Base-by-base conservation (phyloP, 1,284 basidiomycete species). In the Chalciporus sp. region DNA sequence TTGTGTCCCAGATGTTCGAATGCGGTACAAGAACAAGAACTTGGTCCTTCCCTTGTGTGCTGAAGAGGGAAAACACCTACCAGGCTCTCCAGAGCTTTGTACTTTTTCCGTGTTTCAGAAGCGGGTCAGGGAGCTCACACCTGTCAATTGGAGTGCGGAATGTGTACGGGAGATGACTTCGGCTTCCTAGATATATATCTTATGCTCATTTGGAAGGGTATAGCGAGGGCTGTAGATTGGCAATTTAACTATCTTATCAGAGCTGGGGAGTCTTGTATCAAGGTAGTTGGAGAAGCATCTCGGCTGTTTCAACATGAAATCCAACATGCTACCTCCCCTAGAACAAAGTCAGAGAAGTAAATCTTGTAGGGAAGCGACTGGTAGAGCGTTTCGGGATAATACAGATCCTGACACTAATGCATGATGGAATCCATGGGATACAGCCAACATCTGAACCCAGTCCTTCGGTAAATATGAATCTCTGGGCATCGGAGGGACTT, bases 71-170 rank as follows among this genome's bases (percentile, higher is more conserved):
- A 80, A 88, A 55, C 91, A 94, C 61, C 74, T 88, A 9, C 74
- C 82, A 3, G 90, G 88, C 1, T 77, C 76, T 9, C 90, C 90
- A 0, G 90, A 92, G 64, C 84, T 92, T 62, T 93, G 91, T 71
- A 86, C 85, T 6, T 73, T 93, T 31, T 72, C 76, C 7, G 86
- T 86, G 10, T 93, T 93, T 70, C 72, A 74, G 49, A 76, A 78
- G 44, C 77, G 85, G 14, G 81, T 89, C 8, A 75, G 74, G 60
- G 82, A 86, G 60, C 73, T 90, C 7, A 86, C 84, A 4, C 86
- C 87, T 6, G 61, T 62, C 4, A 77, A 91, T 58, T 90, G 84
- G 82, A 80, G 79, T 47, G 69, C 66, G 8, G 89, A 90, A 63
- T 91, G 88, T 63, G 44, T 52, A n/a, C 56, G 47, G 37, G 51